Percentiles rank a stretch among this genome's conserved stretches.
Evolutionary conservation across 2,329 filamentous ascomycete species (phyloP).

Genomic region (Colletotrichum chrysophilum): DNA sequence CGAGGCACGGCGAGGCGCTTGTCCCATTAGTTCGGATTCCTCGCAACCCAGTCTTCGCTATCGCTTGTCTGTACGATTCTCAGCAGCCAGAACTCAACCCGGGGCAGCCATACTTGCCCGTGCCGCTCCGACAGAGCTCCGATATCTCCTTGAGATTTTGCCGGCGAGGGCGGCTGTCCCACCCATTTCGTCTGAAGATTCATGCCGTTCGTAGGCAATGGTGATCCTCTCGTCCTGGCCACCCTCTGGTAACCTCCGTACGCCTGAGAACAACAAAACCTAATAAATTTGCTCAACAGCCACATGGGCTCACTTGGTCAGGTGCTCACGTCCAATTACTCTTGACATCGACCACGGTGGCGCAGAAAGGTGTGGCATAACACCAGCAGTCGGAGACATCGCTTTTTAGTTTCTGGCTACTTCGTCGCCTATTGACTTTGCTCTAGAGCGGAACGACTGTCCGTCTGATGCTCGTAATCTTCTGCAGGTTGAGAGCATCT

Average conservation of each 20-base stretch:
- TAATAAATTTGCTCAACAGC: background rate
- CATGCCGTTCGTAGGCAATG: background rate
- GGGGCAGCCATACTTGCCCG: background rate
- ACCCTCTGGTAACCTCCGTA: background rate
- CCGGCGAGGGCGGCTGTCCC: background rate
- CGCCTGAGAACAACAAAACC: background rate
- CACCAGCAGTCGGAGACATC: background rate
- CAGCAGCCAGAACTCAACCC: background rate
- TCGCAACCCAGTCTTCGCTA: background rate
- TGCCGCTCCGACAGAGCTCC: background rate
- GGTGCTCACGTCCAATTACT: background rate
- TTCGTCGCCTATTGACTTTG: background rate
- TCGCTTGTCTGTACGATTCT: background rate
- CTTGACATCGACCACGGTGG: background rate
- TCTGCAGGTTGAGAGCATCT: background rate
- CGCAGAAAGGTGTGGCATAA: background rate
- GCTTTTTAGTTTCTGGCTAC: background rate
- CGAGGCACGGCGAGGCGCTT: background rate
- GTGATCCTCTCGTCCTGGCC: background rate
- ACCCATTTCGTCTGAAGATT: background rate
- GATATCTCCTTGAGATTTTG: background rate
- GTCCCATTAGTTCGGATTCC: background rate
- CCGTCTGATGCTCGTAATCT: background rate
- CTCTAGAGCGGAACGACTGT: background rate
- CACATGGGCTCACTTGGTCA: background rate